Base-by-base conservation (phyloP, 805 yeast genomes). In the Wickerhamomyces chaumierensis region DNA sequence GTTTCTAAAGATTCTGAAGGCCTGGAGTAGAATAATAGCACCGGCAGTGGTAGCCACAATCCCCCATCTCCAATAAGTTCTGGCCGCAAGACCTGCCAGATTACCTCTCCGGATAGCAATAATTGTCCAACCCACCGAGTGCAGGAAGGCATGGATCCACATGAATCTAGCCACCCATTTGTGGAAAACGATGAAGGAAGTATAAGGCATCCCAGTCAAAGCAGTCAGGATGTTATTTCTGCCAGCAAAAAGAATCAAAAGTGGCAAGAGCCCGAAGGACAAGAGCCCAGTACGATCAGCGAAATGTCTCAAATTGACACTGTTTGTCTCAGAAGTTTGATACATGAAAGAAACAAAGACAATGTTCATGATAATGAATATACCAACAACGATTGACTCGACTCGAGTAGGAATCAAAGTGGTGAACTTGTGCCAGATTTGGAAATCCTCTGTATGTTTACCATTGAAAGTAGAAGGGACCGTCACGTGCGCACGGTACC, bases 121-220 rank as follows among this genome's bases (percentile, higher is more conserved):
- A 3, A 35, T 39, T 1, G 48, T 44, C 48, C 49, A 51, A 15
- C 47, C 37, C 9, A 36, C 42, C 27, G 44, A 33, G 36, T 51
- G 56, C n/a, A 48, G 36, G 17, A 45, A 8, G 2, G 53, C 53
- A 32, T 47, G 47, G 12, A 47, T 35, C 34, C 43, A 56, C 47
- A 64, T 57, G 1, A 66, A 48, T 40, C 81, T 56, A 3, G 77
- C 73, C 18, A 66, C 57, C 77, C 80, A 78, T 55, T 73, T 78
- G 57, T 85, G 95, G 51, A 73, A 71, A 31, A 68, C 58, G 44
- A 79, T 68, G 58, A 82, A 78, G 3, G 80, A 66, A 5, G 78
- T 61, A 47, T 71, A 78, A 4, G 75, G 63, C 66, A 85, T 67
- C 8, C 85, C 83, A 0, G 90, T 74, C 8, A 78, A 39, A 48